phyloP scores from a whole-genome alignment of 192 early-diverging fungal genomes.

The Gaertneriomyces sp. region DNA sequence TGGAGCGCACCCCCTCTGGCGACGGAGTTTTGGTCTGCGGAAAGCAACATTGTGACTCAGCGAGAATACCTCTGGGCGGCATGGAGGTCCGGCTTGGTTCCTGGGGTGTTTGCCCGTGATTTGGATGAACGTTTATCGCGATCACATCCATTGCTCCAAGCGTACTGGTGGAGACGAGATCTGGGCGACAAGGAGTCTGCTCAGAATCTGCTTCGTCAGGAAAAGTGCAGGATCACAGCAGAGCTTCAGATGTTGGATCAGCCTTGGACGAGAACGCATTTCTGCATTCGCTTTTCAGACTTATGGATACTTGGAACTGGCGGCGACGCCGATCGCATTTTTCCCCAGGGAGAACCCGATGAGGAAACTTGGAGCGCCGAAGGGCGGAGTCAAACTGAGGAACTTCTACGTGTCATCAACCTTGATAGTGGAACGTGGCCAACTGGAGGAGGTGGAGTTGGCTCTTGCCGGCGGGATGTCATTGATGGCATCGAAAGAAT shows the following conservation, averaged over 20 bases:
- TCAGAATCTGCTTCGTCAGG: constrained; percentile 15
- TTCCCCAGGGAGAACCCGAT: constrained; percentile 7
- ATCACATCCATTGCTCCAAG: constrained; percentile 28
- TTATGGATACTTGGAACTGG: constrained; percentile 36
- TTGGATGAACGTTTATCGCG: constrained; percentile 43
- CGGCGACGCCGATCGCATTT: constrained; percentile 33
- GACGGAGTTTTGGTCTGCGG: constrained; percentile 1
- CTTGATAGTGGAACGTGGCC: constrained; percentile 47
- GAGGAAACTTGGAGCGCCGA: not conserved
- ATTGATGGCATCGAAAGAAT: constrained; percentile 38
- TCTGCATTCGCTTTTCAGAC: constrained; percentile 37
- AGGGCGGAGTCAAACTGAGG: not conserved
- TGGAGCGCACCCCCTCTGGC: constrained; percentile 1
- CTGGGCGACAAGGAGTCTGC: constrained; percentile 27
- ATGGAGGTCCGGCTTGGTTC: constrained; percentile 39
- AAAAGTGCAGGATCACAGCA: constrained; percentile 21
- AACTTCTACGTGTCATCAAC: constrained; percentile 35
- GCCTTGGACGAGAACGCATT: constrained; percentile 34
- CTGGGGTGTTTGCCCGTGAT: constrained; percentile 40
- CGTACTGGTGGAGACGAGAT: constrained; percentile 37
- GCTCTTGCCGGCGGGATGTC: constrained; percentile 44
- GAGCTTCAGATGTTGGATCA: constrained; percentile 32
- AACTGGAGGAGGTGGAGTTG: constrained; percentile 47
- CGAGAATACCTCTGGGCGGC: constrained; percentile 41
- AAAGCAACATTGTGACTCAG: constrained; percentile 26